Percentiles rank a stretch among this genome's conserved stretches.
phyloP scores from a whole-genome alignment of 768 basidiomycete genomes.

The Mycena alexandri region DNA sequence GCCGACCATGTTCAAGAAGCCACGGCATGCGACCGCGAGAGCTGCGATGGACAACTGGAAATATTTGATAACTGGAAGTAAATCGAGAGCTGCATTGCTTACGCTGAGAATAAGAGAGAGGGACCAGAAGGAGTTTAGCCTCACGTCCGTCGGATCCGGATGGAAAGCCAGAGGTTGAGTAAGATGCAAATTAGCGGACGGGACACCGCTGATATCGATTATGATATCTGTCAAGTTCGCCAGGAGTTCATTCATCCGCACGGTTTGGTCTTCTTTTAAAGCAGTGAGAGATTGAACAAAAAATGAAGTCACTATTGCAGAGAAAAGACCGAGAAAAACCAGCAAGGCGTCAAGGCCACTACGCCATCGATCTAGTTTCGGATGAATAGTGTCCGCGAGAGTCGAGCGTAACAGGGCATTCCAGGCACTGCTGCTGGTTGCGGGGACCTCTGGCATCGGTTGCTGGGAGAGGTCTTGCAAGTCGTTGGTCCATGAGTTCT shows the following conservation, averaged over 20 bases:
- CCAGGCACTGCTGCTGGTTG: constrained; percentile 39
- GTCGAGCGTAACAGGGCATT: constrained; percentile 35
- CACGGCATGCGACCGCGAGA: constrained; percentile 37
- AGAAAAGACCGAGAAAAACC: constrained; percentile 41
- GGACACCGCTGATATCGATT: constrained; percentile 21
- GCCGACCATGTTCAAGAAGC: constrained; percentile 32
- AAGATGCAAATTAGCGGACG: constrained; percentile 6
- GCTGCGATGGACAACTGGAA: constrained; percentile 37
- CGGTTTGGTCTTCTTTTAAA: constrained; percentile 23
- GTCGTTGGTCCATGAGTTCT: no score
- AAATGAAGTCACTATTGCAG: constrained; percentile 39
- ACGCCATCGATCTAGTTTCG: constrained; percentile 38
- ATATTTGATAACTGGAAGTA: neutral
- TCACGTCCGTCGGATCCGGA: constrained; percentile 30
- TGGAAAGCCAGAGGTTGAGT: constrained; percentile 17
- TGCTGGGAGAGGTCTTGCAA: constrained; percentile 30
- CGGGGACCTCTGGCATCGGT: constrained; percentile 38
- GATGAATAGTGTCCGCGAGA: constrained; percentile 28
- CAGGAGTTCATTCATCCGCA: constrained; percentile 27
- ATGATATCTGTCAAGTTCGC: constrained; percentile 34
- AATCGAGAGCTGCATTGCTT: neutral
- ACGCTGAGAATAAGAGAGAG: constrained; percentile 39
- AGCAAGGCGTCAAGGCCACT: constrained; percentile 38
- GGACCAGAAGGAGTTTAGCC: constrained; percentile 37
- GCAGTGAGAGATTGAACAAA: constrained; percentile 36